These are phyloP conservation scores for Coemansia sp. DNA, from an alignment of 192 early-diverging fungal genomes.

Conservation along the genomic window DNA sequence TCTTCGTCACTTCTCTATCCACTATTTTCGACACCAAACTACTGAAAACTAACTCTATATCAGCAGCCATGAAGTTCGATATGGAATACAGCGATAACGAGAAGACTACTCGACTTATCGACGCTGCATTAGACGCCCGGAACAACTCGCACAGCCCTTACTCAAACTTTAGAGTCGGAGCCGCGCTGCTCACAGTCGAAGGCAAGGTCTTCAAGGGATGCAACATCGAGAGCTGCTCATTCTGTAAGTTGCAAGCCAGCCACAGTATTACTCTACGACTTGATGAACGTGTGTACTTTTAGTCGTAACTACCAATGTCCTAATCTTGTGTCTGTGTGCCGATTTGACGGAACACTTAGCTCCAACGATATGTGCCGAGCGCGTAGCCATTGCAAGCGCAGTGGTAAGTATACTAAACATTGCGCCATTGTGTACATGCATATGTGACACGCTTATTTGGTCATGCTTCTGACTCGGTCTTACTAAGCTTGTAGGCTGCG, in stretches of 20 bases:
- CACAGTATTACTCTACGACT: background rate
- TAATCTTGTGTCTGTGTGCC: background rate
- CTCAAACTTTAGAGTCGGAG: slow-evolving; percentile 90
- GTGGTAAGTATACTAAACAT: slow-evolving; percentile 60
- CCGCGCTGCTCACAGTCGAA: slow-evolving; percentile 71
- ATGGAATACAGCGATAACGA: slow-evolving; percentile 30
- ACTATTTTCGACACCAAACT: background rate
- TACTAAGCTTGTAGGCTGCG: slow-evolving; percentile 59
- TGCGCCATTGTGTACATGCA: background rate
- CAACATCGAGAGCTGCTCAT: slow-evolving; percentile 92
- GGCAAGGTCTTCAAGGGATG: slow-evolving; percentile 72
- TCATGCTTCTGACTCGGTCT: background rate
- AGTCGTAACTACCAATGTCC: background rate
- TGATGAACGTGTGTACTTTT: background rate
- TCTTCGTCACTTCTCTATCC: background rate
- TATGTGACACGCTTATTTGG: background rate
- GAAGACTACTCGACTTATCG: slow-evolving; percentile 22
- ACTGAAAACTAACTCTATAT: background rate
- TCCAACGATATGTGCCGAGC: slow-evolving; percentile 88
- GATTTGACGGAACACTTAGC: slow-evolving; percentile 23
- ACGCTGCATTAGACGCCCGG: slow-evolving; percentile 59
- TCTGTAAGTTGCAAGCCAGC: slow-evolving; percentile 54
- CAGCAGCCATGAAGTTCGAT: slow-evolving; percentile 15
- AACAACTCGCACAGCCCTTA: slow-evolving; percentile 86
- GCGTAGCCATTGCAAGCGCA: slow-evolving; percentile 87